Base-by-base conservation (phyloP, 2,329 filamentous ascomycete genomes). In the Volutella citrinella region DNA sequence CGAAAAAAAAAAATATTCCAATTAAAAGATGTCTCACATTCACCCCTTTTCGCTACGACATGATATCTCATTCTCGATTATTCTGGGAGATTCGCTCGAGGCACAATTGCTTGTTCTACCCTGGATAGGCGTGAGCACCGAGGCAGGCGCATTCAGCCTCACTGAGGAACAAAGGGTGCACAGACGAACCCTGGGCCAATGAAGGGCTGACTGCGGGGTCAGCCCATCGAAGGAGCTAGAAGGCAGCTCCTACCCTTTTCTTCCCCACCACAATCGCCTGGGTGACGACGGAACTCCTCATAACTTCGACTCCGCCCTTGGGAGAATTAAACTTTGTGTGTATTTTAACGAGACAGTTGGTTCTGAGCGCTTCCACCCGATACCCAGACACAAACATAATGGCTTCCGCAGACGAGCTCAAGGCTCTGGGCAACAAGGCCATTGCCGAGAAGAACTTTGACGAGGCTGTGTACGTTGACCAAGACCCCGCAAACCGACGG, bases 401-500 rank as follows among this genome's bases (percentile, higher is more conserved):
- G 76, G 65, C 76, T 54, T 75, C 74, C 43, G 78, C 78, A 52
- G 80, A 83, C 64, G 78, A 91, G 78, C 80, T 98, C 57, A 98
- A 98, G 76, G 88, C 90, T 57, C 84, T 93, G 63, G 93, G 91
- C 73, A 98, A 98, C 76, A 95, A 95, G 75, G 90, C 94, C 67
- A 98, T 98, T 66, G 84, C 88, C 49, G 89, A 87, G 45, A 97
- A 97, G 78, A 89, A 97, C 68, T 98, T 95, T 64, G 78, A 89
- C 57, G 88, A 91, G 64, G 93, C 93, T 59, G 80, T 95, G 91
- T 97, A 78, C 68, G 87, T 80, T 37, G 25, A 32, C 22, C 30
- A 22, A 22, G 18, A 38, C 18, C n/a, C n/a, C n/a, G n/a, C n/a
- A n/a, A n/a, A 34, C 27, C 4, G n/a, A 11, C 12, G 14, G 16